Evolutionary conservation across 1,284 basidiomycete species (phyloP).

Genomic region (Ceratobasidium sp.): DNA sequence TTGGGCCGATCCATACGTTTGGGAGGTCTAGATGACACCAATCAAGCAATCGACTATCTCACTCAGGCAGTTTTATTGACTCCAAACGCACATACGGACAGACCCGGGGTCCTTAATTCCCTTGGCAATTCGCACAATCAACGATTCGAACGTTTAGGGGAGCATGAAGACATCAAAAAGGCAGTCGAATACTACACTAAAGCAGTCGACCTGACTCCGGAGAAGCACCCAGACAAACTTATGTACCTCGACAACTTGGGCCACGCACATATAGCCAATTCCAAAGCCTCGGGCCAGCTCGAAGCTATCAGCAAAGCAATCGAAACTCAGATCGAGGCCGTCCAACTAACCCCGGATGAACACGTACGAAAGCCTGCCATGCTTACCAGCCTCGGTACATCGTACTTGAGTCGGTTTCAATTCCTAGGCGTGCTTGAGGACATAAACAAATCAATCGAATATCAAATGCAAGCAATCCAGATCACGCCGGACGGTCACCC

Average conservation of each 20-base stretch:
- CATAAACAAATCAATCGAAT: too few relatives aligned
- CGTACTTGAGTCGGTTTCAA: background rate
- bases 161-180: slow-evolving; percentile 3
- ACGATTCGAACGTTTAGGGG: slow-evolving; percentile 7
- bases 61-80: background rate
- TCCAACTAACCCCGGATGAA: background rate
- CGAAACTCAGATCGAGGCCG: background rate
- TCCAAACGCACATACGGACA: background rate
- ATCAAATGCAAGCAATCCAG: too few relatives aligned
- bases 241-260: slow-evolving; percentile 1
- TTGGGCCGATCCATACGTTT: background rate
- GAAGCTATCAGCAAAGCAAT: slow-evolving; percentile 8
- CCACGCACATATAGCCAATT: background rate
- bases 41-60: slow-evolving; percentile 3
- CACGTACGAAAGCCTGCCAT: background rate
- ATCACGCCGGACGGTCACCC: too few relatives aligned
- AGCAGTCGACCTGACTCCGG: background rate
- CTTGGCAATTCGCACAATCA: background rate
- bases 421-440: background rate
- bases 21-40: background rate
- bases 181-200: background rate
- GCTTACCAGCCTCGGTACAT: background rate
- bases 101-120: background rate
- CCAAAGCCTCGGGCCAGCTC: background rate
- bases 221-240: background rate